Conservation (phyloP, 1,284 basidiomycete species). For the Sanghuangporus sanghuang region DNA sequence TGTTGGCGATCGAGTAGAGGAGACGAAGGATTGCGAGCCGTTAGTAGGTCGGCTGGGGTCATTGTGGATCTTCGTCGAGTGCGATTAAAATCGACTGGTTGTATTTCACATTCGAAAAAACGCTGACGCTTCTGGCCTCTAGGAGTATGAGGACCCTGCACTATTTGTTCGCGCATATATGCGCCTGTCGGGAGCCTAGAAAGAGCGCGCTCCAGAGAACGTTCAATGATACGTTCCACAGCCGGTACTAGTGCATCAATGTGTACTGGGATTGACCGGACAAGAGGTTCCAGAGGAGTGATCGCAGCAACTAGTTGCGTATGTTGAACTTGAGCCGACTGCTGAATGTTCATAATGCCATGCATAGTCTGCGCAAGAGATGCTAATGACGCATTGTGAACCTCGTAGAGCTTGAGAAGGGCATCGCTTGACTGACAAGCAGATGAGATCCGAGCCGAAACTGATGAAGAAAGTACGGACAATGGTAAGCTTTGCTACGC, state of each 20-base stretch:
- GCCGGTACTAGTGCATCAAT: neutral
- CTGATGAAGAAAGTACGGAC: conserved; percentile 3
- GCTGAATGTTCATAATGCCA: neutral
- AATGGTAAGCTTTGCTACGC: neutral
- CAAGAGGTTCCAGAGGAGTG: conserved; percentile 8
- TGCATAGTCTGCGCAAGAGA: neutral
- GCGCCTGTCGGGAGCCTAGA: neutral
- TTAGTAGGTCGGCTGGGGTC: neutral
- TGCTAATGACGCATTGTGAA: neutral
- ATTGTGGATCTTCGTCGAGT: neutral
- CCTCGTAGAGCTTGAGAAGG: conserved; percentile 9
- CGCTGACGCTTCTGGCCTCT: conserved; percentile 8
- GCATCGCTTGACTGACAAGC: neutral
- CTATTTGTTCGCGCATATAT: neutral
- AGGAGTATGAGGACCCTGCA: neutral
- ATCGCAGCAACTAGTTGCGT: neutral
- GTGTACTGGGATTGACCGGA: conserved; percentile 2
- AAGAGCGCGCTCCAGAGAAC: neutral
- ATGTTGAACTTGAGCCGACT: conserved; percentile 4
- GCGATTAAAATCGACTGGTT: neutral
- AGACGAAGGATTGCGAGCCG: neutral
- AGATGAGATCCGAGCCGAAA: neutral
- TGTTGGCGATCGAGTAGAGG: neutral
- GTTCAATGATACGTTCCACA: neutral
- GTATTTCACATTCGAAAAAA: neutral